Conservation (phyloP, 2,329 filamentous ascomycete genomes). For the Diaporthe nobilis region DNA sequence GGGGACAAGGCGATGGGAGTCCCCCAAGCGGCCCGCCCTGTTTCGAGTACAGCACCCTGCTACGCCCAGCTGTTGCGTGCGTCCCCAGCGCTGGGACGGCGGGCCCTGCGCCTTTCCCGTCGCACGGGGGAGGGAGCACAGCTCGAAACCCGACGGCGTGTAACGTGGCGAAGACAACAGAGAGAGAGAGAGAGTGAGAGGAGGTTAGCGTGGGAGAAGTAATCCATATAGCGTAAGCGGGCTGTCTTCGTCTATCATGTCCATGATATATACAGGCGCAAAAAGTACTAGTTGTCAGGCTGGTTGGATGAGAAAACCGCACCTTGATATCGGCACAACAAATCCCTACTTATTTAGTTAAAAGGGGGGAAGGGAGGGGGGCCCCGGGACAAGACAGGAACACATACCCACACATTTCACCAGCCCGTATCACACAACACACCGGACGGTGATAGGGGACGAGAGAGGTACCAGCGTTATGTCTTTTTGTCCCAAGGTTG, state of each 20-base stretch:
- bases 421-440: neutral
- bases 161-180: constrained; percentile 22
- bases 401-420: too few relatives aligned
- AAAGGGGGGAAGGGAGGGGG: neutral
- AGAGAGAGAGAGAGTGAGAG: neutral
- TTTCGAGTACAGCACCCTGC: constrained; percentile 40
- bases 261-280: too few relatives aligned
- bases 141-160: constrained; percentile 40
- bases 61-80: constrained; percentile 33
- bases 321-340: neutral
- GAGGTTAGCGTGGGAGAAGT: too few relatives aligned
- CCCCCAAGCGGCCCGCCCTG: constrained; percentile 26
- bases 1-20: constrained; percentile 18
- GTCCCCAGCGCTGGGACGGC: constrained; percentile 10
- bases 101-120: constrained; percentile 33
- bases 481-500: constrained; percentile 3
- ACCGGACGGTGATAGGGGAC: neutral
- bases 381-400: neutral
- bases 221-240: too few relatives aligned
- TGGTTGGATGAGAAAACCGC: neutral
- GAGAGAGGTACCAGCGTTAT: neutral
- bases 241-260: neutral
- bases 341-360: neutral
- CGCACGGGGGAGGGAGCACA: constrained; percentile 31
- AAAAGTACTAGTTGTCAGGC: neutral